Percentiles rank a stretch among this genome's conserved stretches.
Conservation (phyloP, 148 eudicot genomes). For the Arbutus unedo region DNA sequence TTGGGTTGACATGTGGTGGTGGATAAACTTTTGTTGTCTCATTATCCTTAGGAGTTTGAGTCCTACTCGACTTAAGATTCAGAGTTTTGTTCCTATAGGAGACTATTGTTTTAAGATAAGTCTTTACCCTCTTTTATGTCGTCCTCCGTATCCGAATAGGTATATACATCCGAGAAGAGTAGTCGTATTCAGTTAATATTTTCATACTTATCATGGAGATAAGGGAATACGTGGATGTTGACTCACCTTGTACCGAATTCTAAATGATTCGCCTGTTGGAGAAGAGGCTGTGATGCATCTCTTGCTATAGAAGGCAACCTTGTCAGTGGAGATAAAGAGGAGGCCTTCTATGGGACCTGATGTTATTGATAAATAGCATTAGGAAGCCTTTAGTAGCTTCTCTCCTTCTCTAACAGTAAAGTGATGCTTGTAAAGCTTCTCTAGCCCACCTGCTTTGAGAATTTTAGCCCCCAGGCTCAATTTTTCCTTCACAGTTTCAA, state of each 20-base stretch:
- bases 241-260: constrained; percentile 42
- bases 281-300: constrained; percentile 33
- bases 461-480: constrained; percentile 40
- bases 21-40: too few species aligned
- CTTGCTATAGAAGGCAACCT: constrained; percentile 47
- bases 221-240: not conserved
- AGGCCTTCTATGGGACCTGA: constrained; percentile 51
- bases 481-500: constrained; percentile 34
- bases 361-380: constrained; percentile 45
- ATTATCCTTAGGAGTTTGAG: too few species aligned
- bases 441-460: constrained; percentile 31
- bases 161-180: too few species aligned
- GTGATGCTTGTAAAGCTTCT: constrained; percentile 33
- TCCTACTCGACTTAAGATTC: too few species aligned
- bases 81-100: too few species aligned
- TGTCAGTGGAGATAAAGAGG: constrained; percentile 46
- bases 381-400: constrained; percentile 40
- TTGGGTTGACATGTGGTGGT: too few species aligned
- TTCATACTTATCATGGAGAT: too few species aligned
- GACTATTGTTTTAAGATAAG: too few species aligned
- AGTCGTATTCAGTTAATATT: too few species aligned
- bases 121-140: too few species aligned
- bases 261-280: constrained; percentile 22
- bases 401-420: constrained; percentile 42
- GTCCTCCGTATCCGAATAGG: too few species aligned